These are phyloP conservation scores for Kodamaea fungicola DNA, from an alignment of 1,139 yeast genomes.

Conservation along the genomic window DNA sequence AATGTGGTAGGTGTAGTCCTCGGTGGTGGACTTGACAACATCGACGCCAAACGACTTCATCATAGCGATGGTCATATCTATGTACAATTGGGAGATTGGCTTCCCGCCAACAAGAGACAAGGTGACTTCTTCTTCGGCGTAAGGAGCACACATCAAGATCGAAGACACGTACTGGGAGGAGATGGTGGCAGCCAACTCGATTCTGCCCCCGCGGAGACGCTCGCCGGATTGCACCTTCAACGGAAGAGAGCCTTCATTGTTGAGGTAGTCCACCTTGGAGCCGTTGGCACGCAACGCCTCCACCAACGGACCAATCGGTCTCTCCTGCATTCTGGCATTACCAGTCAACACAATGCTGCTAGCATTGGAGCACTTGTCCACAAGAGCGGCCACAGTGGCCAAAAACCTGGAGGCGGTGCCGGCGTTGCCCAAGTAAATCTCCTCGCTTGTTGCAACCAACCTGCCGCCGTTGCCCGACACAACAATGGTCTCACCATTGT, in stretches of 20 bases:
- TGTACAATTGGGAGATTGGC: constrained; percentile 92
- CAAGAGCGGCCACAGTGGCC: constrained; percentile 86
- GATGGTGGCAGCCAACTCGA: constrained; percentile 91
- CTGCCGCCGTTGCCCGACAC: constrained; percentile 86
- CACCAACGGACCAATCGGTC: constrained; percentile 96
- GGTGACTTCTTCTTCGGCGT: constrained; percentile 84
- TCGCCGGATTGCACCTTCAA: constrained; percentile 65
- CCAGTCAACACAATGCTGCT: constrained; percentile 74
- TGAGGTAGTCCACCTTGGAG: constrained; percentile 65
- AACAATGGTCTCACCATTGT: constrained; percentile 84
- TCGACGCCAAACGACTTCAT: constrained; percentile 85
- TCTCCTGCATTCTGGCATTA: constrained; percentile 93
- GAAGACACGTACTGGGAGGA: constrained; percentile 98
- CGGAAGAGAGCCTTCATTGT: constrained; percentile 82
- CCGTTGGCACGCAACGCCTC: constrained; percentile 87
- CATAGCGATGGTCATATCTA: constrained; percentile 96
- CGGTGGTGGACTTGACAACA: constrained; percentile 69
- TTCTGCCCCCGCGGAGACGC: constrained; percentile 83
- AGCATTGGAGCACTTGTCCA: constrained; percentile 35
- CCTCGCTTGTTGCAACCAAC: constrained; percentile 54
- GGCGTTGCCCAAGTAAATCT: constrained; percentile 89
- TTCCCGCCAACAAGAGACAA: constrained; percentile 90
- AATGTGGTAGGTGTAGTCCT: constrained; percentile 81
- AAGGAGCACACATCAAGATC: constrained; percentile 95
- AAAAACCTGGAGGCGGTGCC: constrained; percentile 97